A percentile compares a stretch with the other conserved stretches of the same genome.
Evolutionary conservation across 345 rosid species (phyloP).

Genomic region (Eucalyptus tenuipes): DNA sequence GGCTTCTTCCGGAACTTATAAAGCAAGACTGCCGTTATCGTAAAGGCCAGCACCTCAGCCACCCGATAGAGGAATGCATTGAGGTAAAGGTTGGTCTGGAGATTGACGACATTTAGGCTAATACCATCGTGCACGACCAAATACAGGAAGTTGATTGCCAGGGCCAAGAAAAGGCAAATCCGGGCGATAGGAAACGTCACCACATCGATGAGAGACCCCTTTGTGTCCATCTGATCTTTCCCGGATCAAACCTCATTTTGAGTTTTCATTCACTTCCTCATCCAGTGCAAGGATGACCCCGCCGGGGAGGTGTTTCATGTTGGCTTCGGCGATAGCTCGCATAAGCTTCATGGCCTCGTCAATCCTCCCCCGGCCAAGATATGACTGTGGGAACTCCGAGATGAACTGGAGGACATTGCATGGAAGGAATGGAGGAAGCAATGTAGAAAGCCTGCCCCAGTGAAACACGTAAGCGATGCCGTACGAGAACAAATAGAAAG

Average conservation of each 20-base stretch:
- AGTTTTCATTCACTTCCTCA: slow-evolving; percentile 24
- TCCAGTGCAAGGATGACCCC: slow-evolving; percentile 58
- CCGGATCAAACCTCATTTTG: background rate
- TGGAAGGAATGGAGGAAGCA: slow-evolving; percentile 60
- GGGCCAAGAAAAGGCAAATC: slow-evolving; percentile 31
- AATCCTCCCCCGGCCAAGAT: slow-evolving; percentile 53
- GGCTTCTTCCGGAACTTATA: slow-evolving; percentile 71
- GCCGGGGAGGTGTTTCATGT: slow-evolving; percentile 40
- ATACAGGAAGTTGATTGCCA: slow-evolving; percentile 55
- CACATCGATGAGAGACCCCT: slow-evolving; percentile 63
- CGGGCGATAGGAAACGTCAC: slow-evolving; percentile 44
- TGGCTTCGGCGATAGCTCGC: slow-evolving; percentile 46
- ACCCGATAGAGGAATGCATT: slow-evolving; percentile 57
- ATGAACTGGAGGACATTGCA: slow-evolving; percentile 57
- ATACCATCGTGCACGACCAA: slow-evolving; percentile 72
- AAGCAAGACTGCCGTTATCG: slow-evolving; percentile 55
- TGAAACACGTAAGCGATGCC: slow-evolving; percentile 59
- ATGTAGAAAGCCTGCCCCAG: slow-evolving; percentile 62
- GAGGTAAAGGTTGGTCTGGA: slow-evolving; percentile 63
- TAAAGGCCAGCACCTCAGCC: slow-evolving; percentile 76
- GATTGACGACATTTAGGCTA: slow-evolving; percentile 75
- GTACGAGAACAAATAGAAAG: slow-evolving; percentile 77
- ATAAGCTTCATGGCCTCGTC: slow-evolving; percentile 65
- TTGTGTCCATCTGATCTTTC: background rate
- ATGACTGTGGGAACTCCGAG: slow-evolving; percentile 83